These are phyloP conservation scores for Leccinum aurantiacum DNA, from an alignment of 768 basidiomycete species.

Conservation along the genomic window DNA sequence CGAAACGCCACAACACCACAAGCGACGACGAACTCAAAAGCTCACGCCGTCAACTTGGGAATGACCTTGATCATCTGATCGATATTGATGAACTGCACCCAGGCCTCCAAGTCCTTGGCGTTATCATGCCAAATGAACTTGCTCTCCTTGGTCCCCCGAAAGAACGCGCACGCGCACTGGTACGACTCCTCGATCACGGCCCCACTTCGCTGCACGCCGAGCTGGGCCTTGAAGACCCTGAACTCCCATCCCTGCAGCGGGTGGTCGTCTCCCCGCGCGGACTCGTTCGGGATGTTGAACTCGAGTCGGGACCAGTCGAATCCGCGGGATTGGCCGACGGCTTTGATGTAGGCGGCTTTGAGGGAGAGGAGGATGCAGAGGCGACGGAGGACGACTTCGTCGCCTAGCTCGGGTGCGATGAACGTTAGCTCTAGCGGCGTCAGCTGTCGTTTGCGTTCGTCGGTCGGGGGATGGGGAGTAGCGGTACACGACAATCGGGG, in stretches of 20 bases:
- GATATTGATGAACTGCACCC: slow-evolving; percentile 84
- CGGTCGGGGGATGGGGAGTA: too few species aligned
- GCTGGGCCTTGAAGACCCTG: slow-evolving; percentile 70
- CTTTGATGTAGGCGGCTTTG: slow-evolving; percentile 81
- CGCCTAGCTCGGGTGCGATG: slow-evolving; percentile 49
- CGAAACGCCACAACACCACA: background rate
- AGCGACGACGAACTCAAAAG: background rate
- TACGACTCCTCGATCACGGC: slow-evolving; percentile 61
- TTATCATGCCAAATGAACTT: slow-evolving; percentile 74
- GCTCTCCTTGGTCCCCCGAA: slow-evolving; percentile 61
- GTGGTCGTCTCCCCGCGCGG: slow-evolving; percentile 65
- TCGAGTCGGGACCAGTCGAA: slow-evolving; percentile 83
- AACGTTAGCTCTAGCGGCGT: slow-evolving; percentile 53
- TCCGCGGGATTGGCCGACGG: slow-evolving; percentile 76
- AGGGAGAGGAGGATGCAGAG: slow-evolving; percentile 76
- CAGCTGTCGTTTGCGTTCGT: slow-evolving; percentile 32
- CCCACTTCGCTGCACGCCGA: slow-evolving; percentile 63
- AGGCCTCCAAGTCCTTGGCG: slow-evolving; percentile 64
- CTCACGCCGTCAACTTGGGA: slow-evolving; percentile 66
- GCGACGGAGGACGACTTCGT: slow-evolving; percentile 69
- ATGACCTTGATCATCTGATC: slow-evolving; percentile 81
- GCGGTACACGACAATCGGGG: background rate
- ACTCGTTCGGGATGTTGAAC: slow-evolving; percentile 68
- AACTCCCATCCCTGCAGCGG: slow-evolving; percentile 84
- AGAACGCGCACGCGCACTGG: slow-evolving; percentile 78